These are phyloP conservation scores for Paraphaeosphaeria minitans DNA, from an alignment of 2,329 filamentous ascomycete genomes.

Conservation along the genomic window DNA sequence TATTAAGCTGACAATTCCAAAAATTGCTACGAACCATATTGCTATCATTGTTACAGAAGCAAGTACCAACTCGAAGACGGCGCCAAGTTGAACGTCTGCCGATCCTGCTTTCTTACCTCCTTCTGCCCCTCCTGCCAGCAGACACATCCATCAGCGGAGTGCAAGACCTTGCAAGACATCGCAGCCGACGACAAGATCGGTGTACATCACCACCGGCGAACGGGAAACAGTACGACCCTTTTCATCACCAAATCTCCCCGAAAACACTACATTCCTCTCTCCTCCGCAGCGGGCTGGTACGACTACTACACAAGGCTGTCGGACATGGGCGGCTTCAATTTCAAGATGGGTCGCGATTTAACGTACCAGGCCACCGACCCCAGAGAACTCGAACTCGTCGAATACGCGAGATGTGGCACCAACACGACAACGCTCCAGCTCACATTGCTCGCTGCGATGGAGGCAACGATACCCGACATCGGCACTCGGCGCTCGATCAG, in stretches of 20 bases:
- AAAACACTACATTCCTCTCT: conserved; percentile 12
- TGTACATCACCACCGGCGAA: conserved; percentile 11
- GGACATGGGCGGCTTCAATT: conserved; percentile 6
- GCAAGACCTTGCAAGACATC: conserved; percentile 11
- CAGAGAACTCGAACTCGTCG: conserved; percentile 8
- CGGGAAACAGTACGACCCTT: conserved; percentile 2
- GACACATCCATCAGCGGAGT: conserved; percentile 13
- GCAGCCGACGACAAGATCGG: conserved; percentile 7
- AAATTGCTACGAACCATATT: not conserved
- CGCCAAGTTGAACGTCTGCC: conserved; percentile 6
- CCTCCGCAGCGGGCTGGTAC: conserved; percentile 12
- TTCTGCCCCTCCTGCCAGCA: conserved; percentile 12
- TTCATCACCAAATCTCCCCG: conserved; percentile 4
- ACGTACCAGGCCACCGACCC: conserved; percentile 10
- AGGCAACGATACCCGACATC: conserved; percentile 8
- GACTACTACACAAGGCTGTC: conserved; percentile 10
- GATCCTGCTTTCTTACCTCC: conserved; percentile 9
- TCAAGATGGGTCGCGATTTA: conserved; percentile 10
- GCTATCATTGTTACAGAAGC: conserved; percentile 10
- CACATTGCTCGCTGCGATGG: conserved; percentile 9
- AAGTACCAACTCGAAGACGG: conserved; percentile 12
- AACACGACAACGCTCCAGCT: conserved; percentile 8
- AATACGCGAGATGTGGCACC: conserved; percentile 10
- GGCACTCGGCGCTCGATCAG: conserved; percentile 8
- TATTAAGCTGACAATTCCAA: not conserved